These are phyloP conservation scores for Actinomucor elegans DNA, from an alignment of 371 early-diverging fungal species.

Conservation along the genomic window DNA sequence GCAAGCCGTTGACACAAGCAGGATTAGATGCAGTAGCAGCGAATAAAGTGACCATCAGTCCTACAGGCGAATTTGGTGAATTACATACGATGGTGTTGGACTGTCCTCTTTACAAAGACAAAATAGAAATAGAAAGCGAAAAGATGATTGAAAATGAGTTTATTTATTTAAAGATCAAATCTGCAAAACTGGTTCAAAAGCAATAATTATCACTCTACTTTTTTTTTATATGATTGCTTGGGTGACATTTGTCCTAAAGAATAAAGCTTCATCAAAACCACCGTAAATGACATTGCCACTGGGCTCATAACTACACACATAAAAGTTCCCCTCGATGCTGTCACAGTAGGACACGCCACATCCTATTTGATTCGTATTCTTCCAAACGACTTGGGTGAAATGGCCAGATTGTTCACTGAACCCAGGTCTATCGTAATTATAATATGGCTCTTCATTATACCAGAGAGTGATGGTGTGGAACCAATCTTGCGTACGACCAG, in stretches of 20 bases:
- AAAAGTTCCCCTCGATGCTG: constrained; percentile 24
- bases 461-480: constrained; percentile 31
- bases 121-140: constrained; percentile 29
- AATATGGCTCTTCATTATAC: constrained; percentile 45
- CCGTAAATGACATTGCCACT: constrained; percentile 40
- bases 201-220: neutral
- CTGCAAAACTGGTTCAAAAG: constrained; percentile 17
- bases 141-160: constrained; percentile 33
- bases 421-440: constrained; percentile 44
- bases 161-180: constrained; percentile 36
- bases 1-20: constrained; percentile 2
- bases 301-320: constrained; percentile 41
- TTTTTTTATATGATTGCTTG: neutral
- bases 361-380: constrained; percentile 40
- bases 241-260: constrained; percentile 4
- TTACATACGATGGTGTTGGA: constrained; percentile 59
- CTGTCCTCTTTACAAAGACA: constrained; percentile 40
- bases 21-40: constrained; percentile 5
- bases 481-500: constrained; percentile 37
- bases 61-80: constrained; percentile 58
- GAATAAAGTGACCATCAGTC: constrained; percentile 5
- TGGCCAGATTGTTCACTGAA: constrained; percentile 39
- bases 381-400: constrained; percentile 57
- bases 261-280: neutral
- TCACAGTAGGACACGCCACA: constrained; percentile 45